Evolutionary conservation across 371 early-diverging fungal species (phyloP).

Genomic region (Mucor plumbeus): DNA sequence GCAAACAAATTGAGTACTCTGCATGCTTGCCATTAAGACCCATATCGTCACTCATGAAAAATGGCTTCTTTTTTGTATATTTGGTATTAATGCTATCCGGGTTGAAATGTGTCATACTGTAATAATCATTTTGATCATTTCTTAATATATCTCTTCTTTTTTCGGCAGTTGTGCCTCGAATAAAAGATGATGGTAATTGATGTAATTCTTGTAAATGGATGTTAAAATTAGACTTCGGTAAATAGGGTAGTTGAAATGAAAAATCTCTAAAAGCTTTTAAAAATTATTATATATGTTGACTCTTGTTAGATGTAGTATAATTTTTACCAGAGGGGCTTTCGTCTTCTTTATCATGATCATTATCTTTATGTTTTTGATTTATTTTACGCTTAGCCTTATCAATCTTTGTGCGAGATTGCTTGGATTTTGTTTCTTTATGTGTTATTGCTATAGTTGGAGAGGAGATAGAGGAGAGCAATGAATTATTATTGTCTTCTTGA

Average conservation of each 20-base stretch:
- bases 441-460: neutral
- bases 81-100: neutral
- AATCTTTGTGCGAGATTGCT: neutral
- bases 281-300: too few relatives aligned
- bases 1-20: neutral
- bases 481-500: neutral
- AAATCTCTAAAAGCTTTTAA: neutral
- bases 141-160: neutral
- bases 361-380: neutral
- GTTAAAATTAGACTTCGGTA: constrained; percentile 4
- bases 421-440: neutral
- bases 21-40: neutral
- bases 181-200: neutral
- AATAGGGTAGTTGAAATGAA: neutral
- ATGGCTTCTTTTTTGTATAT: neutral
- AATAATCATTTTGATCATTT: neutral
- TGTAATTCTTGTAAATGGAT: neutral
- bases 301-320: too few relatives aligned
- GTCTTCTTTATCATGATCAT: neutral
- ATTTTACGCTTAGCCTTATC: neutral
- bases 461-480: neutral
- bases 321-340: neutral
- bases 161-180: constrained; percentile 1
- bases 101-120: neutral
- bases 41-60: neutral